Percentiles rank a stretch among this genome's conserved stretches.
Evolutionary conservation across 352 stramenopile species (phyloP).

Genomic region (Phytopythium vexans): DNA sequence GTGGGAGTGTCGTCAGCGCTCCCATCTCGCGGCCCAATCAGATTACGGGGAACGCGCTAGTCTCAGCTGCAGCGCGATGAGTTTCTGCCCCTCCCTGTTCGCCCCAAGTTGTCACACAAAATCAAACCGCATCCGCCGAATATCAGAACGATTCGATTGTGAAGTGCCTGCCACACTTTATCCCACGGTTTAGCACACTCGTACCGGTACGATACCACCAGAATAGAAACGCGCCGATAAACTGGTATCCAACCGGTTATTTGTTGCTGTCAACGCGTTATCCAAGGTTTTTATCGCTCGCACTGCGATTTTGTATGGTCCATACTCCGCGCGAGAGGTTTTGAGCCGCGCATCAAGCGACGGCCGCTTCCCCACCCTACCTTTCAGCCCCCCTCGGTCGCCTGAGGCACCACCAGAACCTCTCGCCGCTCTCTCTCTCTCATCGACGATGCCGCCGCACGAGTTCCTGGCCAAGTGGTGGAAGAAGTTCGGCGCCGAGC

Average conservation of each 20-base stretch:
- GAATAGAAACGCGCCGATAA: not conserved
- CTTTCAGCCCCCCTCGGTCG: not conserved
- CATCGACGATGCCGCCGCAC: constrained; percentile 34
- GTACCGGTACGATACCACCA: not conserved
- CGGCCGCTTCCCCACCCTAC: too few relatives aligned
- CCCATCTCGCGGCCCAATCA: too few relatives aligned
- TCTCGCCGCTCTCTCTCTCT: constrained; percentile 14
- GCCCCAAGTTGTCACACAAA: too few relatives aligned
- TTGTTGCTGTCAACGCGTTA: too few relatives aligned
- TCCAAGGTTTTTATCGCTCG: not conserved
- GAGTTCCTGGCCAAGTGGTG: constrained; percentile 67
- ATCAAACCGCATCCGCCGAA: too few relatives aligned
- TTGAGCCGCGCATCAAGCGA: constrained; percentile 7
- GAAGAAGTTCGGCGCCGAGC: constrained; percentile 63
- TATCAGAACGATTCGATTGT: too few relatives aligned
- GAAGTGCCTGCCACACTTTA: too few relatives aligned
- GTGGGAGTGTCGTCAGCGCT: too few relatives aligned
- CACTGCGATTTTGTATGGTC: not conserved
- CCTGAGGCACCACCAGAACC: constrained; percentile 8
- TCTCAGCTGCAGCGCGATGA: too few relatives aligned
- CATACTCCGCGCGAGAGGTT: constrained; percentile 23
- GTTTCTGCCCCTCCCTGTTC: too few relatives aligned
- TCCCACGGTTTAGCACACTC: too few relatives aligned
- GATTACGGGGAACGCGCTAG: too few relatives aligned
- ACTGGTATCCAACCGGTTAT: not conserved